Conservation (phyloP, 129 eudicot species). For the Lactuca saligna region DNA sequence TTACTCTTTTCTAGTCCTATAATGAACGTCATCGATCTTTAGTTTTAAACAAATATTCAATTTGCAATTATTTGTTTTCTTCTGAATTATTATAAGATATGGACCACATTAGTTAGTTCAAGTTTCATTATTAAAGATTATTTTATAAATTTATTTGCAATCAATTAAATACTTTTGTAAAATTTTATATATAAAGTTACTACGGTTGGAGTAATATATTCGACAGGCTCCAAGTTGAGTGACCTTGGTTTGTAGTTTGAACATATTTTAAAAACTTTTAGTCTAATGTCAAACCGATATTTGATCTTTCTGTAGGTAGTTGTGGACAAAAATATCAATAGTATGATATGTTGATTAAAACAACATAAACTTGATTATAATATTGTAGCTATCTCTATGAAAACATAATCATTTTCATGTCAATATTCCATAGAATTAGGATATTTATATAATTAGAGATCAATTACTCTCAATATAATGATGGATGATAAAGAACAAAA, state of each 20-base stretch:
- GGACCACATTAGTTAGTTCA: background rate
- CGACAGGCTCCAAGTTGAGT: slow-evolving; percentile 2
- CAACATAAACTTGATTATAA: slow-evolving; percentile 12
- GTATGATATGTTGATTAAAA: background rate
- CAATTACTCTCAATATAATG: background rate
- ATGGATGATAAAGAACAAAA: background rate
- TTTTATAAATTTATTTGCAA: too few species aligned
- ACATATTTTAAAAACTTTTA: background rate
- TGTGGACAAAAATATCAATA: slow-evolving; percentile 4
- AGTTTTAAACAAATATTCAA: background rate
- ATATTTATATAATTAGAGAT: background rate
- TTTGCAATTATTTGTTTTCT: background rate
- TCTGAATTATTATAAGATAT: background rate
- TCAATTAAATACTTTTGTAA: too few species aligned
- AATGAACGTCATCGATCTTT: background rate
- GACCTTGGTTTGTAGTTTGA: background rate
- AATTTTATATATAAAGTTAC: background rate
- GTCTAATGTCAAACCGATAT: slow-evolving; percentile 5
- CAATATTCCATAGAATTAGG: slow-evolving; percentile 5
- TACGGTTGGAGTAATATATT: background rate
- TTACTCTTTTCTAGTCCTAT: slow-evolving; percentile 5
- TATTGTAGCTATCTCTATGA: slow-evolving; percentile 11
- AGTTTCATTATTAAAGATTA: background rate
- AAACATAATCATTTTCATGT: slow-evolving; percentile 6
- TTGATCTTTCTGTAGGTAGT: background rate